Evolutionary conservation across 176 grass and related monocot genomes (phyloP).

Genomic region (Carex myosuroides): DNA sequence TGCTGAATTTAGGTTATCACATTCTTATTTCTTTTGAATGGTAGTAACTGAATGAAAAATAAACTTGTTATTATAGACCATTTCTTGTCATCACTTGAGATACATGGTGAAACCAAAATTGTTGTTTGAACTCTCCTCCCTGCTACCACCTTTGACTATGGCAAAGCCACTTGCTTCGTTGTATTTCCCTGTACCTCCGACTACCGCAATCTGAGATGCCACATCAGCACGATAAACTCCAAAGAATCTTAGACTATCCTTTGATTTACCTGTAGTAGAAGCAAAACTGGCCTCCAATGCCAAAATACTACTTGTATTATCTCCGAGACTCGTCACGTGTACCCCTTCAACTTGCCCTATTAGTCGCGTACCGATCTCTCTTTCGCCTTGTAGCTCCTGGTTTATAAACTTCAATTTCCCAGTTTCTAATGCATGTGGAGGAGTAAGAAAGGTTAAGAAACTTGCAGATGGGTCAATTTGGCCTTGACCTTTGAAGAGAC

Average conservation of each 20-base stretch:
- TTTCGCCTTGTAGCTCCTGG: conserved; percentile 36
- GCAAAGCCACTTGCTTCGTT: conserved; percentile 39
- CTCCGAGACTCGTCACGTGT: conserved; percentile 35
- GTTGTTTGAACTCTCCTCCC: conserved; percentile 3
- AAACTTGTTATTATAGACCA: not conserved
- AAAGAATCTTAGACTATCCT: conserved; percentile 66
- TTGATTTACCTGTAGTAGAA: not conserved
- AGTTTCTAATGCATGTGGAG: conserved; percentile 13
- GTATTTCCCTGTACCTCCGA: conserved; percentile 61
- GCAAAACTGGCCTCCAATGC: conserved; percentile 49
- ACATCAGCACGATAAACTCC: conserved; percentile 24
- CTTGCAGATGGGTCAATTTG: conserved; percentile 14
- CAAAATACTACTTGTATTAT: conserved; percentile 36
- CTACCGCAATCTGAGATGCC: conserved; percentile 48
- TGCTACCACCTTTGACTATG: conserved; percentile 15
- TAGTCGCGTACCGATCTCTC: conserved; percentile 25
- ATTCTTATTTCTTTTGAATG: not conserved
- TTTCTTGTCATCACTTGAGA: conserved; percentile 32
- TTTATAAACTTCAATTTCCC: conserved; percentile 39
- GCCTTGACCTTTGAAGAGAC: conserved; percentile 27
- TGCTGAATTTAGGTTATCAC: not conserved
- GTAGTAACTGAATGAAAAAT: not conserved
- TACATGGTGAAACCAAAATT: conserved; percentile 43
- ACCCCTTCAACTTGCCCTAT: conserved; percentile 56
- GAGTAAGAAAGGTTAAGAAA: conserved; percentile 43